Percentiles rank a stretch among this genome's conserved stretches.
phyloP scores from a whole-genome alignment of 495 filamentous ascomycete genomes.

The Daldinia childiae region DNA sequence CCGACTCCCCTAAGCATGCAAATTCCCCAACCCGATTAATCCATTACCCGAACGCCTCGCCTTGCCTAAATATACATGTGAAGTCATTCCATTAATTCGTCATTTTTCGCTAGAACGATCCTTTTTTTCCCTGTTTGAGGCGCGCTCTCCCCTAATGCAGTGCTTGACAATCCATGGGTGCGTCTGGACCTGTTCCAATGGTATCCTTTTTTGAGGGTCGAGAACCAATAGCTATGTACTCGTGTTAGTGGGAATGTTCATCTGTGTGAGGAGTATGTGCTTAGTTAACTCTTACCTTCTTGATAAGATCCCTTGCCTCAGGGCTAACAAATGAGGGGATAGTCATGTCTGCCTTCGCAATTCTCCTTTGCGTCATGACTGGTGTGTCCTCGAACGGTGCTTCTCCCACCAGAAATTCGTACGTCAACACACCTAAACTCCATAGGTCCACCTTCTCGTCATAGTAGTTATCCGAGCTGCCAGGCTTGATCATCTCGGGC shows the following conservation, averaged over 20 bases:
- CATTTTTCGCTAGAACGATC: constrained; percentile 25
- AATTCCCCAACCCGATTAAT: constrained; percentile 27
- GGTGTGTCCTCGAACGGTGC: constrained; percentile 97
- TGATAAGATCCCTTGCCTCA: constrained; percentile 92
- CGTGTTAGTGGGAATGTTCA: constrained; percentile 21
- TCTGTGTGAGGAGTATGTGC: neutral
- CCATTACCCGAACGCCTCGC: constrained; percentile 33
- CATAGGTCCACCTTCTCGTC: constrained; percentile 96
- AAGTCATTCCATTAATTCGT: constrained; percentile 23
- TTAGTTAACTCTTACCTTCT: constrained; percentile 67
- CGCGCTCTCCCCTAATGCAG: constrained; percentile 80
- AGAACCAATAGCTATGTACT: constrained; percentile 83
- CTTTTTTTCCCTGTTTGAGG: constrained; percentile 61
- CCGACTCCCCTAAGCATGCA: constrained; percentile 27
- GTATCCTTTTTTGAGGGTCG: constrained; percentile 91
- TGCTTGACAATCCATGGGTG: constrained; percentile 99
- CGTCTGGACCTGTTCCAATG: constrained; percentile 85
- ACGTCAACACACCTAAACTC: constrained; percentile 93
- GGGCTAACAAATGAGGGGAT: constrained; percentile 89
- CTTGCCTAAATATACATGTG: constrained; percentile 34
- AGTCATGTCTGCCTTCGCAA: constrained; percentile 89
- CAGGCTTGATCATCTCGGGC: constrained; percentile 93
- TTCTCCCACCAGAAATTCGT: constrained; percentile 95
- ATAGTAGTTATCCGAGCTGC: constrained; percentile 83
- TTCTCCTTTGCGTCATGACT: constrained; percentile 92